These are phyloP conservation scores for Desmodesmus armatus DNA, from an alignment of 139 green algal genomes.

Conservation along the genomic window DNA sequence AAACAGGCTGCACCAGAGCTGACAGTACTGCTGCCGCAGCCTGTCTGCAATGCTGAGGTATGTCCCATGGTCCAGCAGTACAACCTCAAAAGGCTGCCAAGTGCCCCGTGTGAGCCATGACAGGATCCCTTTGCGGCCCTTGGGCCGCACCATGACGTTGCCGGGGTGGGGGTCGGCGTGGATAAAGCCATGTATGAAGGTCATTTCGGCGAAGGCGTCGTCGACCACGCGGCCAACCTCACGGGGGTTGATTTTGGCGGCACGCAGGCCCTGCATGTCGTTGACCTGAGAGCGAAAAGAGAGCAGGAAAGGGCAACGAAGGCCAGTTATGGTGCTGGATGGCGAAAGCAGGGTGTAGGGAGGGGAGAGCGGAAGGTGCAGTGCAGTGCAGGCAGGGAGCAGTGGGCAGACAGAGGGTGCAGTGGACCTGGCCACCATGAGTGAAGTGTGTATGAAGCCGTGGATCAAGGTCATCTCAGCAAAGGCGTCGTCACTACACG, in stretches of 20 bases:
- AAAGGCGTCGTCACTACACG: constrained; percentile 81
- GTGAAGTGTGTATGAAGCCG: constrained; percentile 86
- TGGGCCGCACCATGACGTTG: constrained; percentile 80
- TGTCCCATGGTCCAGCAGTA: constrained; percentile 90
- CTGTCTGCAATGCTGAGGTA: constrained; percentile 71
- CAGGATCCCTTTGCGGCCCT: constrained; percentile 45
- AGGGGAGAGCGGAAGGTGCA: too few relatives aligned
- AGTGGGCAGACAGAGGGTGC: too few relatives aligned
- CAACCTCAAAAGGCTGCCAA: constrained; percentile 75
- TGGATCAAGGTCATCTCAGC: constrained; percentile 86
- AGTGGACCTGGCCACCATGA: too few relatives aligned
- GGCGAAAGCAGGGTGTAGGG: background rate
- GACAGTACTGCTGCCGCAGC: constrained; percentile 77
- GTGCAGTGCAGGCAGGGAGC: too few relatives aligned
- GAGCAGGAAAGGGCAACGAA: background rate
- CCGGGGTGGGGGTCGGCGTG: constrained; percentile 76
- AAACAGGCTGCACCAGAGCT: constrained; percentile 73
- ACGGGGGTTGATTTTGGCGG: constrained; percentile 54
- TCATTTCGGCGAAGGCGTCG: constrained; percentile 87
- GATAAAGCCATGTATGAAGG: constrained; percentile 82
- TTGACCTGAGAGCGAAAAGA: constrained; percentile 41
- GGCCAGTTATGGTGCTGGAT: background rate
- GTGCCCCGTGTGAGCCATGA: constrained; percentile 60
- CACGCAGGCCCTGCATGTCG: constrained; percentile 29
- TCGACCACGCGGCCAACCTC: constrained; percentile 81